Conservation (phyloP, 305 asterid genomes). For the Plantago rigida region DNA sequence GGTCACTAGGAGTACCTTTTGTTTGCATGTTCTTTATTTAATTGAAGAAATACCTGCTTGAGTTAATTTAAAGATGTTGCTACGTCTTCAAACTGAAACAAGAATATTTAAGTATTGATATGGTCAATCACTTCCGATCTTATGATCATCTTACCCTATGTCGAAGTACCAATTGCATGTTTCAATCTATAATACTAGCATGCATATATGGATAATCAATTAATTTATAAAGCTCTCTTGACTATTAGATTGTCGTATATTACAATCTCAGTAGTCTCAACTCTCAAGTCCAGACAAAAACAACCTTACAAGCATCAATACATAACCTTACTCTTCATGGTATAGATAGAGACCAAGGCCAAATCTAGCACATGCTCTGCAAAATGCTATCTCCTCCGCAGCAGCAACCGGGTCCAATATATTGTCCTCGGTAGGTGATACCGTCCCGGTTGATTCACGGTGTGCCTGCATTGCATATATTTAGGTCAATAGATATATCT, state of each 20-base stretch:
- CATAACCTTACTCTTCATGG: constrained; percentile 41
- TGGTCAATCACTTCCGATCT: too few relatives aligned
- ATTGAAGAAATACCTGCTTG: too few relatives aligned
- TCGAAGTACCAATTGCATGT: background rate
- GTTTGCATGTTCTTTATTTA: too few relatives aligned
- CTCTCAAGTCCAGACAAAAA: background rate
- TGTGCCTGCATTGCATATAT: constrained; percentile 49
- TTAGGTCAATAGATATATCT: background rate
- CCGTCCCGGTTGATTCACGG: constrained; percentile 87
- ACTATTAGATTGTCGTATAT: background rate
- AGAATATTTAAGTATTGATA: too few relatives aligned
- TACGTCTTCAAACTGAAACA: too few relatives aligned
- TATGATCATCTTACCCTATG: too few relatives aligned
- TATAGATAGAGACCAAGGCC: constrained; percentile 90
- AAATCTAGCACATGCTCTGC: constrained; percentile 88
- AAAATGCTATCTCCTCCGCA: constrained; percentile 87
- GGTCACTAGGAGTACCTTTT: too few relatives aligned
- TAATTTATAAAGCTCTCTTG: background rate
- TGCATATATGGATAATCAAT: background rate
- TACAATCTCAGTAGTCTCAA: background rate
- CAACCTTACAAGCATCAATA: background rate
- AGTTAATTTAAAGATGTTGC: too few relatives aligned
- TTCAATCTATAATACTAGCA: background rate
- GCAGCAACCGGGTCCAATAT: constrained; percentile 64
- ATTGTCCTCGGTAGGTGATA: constrained; percentile 34